Evolutionary conservation across 2,329 filamentous ascomycete species (phyloP).

Genomic region (Fusarium irregulare): DNA sequence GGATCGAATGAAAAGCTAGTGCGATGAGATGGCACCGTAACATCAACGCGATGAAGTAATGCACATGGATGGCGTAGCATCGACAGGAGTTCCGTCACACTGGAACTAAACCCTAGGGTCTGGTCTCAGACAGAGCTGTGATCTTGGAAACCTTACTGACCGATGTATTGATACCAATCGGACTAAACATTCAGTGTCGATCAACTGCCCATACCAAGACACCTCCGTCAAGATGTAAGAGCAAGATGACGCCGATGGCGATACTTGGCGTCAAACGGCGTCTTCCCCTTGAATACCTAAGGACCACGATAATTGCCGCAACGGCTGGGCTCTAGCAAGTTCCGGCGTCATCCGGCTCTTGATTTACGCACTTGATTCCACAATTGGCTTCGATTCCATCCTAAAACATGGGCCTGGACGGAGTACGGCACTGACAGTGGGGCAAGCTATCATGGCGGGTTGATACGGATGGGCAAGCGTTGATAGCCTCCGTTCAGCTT

Average conservation of each 20-base stretch:
- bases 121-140: background rate
- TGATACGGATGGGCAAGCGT: constrained; percentile 37
- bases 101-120: constrained; percentile 12
- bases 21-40: constrained; percentile 2
- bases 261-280: constrained; percentile 18
- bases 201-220: background rate
- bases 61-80: constrained; percentile 3
- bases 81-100: constrained; percentile 3
- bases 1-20: background rate
- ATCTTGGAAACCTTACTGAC: background rate
- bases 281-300: background rate
- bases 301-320: constrained; percentile 42
- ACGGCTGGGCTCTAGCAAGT: constrained; percentile 10
- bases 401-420: constrained; percentile 32
- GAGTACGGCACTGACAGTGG: constrained; percentile 38
- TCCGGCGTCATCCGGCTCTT: constrained; percentile 12
- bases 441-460: constrained; percentile 37
- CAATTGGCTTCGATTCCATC: constrained; percentile 30
- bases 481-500: constrained; percentile 30
- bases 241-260: constrained; percentile 21
- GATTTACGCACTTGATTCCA: constrained; percentile 21
- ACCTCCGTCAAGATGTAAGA: background rate
- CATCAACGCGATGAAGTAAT: constrained; percentile 11
- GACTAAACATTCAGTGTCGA: background rate
- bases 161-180: background rate